Percentiles rank a stretch among this genome's conserved stretches.
Conservation (phyloP, 2,329 filamentous ascomycete genomes). For the Fusarium virguliforme region DNA sequence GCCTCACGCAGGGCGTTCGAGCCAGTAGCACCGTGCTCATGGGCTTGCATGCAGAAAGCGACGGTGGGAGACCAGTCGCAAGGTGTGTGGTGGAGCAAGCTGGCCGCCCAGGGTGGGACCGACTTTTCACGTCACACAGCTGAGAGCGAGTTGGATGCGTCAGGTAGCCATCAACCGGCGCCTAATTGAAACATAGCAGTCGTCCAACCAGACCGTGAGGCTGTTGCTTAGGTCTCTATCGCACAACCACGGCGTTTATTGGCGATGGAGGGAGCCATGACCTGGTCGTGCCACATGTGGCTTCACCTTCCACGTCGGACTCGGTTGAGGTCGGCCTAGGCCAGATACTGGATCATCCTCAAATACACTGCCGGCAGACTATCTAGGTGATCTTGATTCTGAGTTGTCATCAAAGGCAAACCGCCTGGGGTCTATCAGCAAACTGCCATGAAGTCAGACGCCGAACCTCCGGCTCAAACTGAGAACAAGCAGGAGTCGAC, state of each 20-base stretch:
- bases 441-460: constrained; percentile 42
- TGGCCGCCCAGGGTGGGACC: constrained; percentile 46
- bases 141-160: constrained; percentile 27
- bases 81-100: constrained; percentile 42
- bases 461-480: constrained; percentile 16
- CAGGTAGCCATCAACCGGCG: constrained; percentile 44
- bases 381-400: constrained; percentile 13
- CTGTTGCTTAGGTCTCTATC: constrained; percentile 43
- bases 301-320: constrained; percentile 21
- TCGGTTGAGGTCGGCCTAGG: constrained; percentile 22
- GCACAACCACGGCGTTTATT: constrained; percentile 33
- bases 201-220: constrained; percentile 46
- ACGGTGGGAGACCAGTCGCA: constrained; percentile 34
- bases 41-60: constrained; percentile 38
- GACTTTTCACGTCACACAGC: constrained; percentile 47
- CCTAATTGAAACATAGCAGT: constrained; percentile 38
- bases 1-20: constrained; percentile 30
- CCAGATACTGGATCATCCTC: constrained; percentile 24
- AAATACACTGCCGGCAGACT: constrained; percentile 27
- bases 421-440: constrained; percentile 21
- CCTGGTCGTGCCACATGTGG: constrained; percentile 38
- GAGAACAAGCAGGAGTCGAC: constrained; percentile 21
- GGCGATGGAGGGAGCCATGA: constrained; percentile 24
- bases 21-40: constrained; percentile 34
- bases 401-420: constrained; percentile 23